Percentiles rank a stretch among this genome's conserved stretches.
These are phyloP conservation scores for Ustilago cynodontis DNA, from an alignment of 1,284 basidiomycete species.

Conservation along the genomic window DNA sequence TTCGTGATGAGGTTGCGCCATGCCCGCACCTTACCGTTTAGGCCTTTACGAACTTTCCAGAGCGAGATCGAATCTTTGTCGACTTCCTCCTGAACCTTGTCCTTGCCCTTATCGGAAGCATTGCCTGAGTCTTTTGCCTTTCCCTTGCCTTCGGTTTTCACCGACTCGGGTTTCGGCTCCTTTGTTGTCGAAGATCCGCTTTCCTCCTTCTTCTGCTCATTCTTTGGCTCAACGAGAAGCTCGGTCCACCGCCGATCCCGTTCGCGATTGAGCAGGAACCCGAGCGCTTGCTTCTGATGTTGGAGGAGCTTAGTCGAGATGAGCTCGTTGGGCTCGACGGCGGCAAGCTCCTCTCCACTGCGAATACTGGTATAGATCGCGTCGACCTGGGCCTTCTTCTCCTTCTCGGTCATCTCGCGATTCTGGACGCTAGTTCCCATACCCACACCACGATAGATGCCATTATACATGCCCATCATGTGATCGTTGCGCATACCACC, in stretches of 20 bases:
- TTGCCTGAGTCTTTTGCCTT: constrained; percentile 1
- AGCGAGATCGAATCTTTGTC: constrained; percentile 76
- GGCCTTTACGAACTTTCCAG: constrained; percentile 79
- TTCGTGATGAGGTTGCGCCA: constrained; percentile 82
- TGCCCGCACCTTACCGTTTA: constrained; percentile 73
- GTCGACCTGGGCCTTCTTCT: constrained; percentile 92
- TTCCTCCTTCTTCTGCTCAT: background rate
- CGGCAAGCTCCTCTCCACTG: constrained; percentile 84
- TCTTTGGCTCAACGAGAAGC: constrained; percentile 31
- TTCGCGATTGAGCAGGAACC: constrained; percentile 95
- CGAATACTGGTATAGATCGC: constrained; percentile 89
- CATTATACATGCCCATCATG: constrained; percentile 15
- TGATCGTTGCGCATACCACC: constrained; percentile 36
- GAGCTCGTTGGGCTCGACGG: constrained; percentile 82
- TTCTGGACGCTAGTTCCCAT: constrained; percentile 49
- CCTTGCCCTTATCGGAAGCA: background rate
- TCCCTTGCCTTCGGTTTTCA: constrained; percentile 16
- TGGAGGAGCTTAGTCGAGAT: constrained; percentile 91
- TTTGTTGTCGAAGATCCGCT: background rate
- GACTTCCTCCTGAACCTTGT: constrained; percentile 7
- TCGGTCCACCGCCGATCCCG: constrained; percentile 53
- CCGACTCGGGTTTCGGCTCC: background rate
- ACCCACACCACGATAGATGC: constrained; percentile 71
- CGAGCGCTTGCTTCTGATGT: constrained; percentile 97
- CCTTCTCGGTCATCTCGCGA: constrained; percentile 75